Conservation (phyloP, 306 rosid species). For the Vigna angularis region DNA sequence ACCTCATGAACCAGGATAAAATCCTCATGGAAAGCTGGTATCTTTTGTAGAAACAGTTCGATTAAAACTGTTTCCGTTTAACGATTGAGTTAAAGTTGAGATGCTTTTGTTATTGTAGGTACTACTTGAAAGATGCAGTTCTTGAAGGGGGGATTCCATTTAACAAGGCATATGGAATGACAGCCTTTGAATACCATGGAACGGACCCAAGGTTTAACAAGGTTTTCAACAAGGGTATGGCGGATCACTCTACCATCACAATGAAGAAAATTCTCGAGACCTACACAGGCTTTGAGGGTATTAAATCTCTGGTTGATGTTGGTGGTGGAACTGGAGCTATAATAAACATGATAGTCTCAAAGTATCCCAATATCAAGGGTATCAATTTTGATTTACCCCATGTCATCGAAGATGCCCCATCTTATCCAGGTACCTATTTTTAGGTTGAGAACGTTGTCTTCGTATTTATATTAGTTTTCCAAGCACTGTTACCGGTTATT, state of each 20-base stretch:
- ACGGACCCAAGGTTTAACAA: slow-evolving; percentile 90
- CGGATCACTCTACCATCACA: slow-evolving; percentile 82
- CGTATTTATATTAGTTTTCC: not conserved
- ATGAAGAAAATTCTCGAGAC: slow-evolving; percentile 81
- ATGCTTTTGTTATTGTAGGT: slow-evolving; percentile 53
- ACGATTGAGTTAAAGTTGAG: not conserved
- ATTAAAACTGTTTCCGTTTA: not conserved
- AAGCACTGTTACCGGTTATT: not conserved
- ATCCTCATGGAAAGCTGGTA: slow-evolving; percentile 98
- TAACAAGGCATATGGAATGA: slow-evolving; percentile 94
- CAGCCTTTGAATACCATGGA: slow-evolving; percentile 89
- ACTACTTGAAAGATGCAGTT: slow-evolving; percentile 82
- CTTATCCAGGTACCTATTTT: slow-evolving; percentile 58
- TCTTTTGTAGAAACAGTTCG: no score
- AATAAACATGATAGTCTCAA: slow-evolving; percentile 72
- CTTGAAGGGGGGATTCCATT: slow-evolving; percentile 96
- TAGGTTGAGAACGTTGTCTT: not conserved
- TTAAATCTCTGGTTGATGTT: slow-evolving; percentile 78
- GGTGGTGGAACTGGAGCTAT: slow-evolving; percentile 97
- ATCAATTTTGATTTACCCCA: slow-evolving; percentile 93
- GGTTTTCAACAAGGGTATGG: slow-evolving; percentile 91
- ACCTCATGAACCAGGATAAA: slow-evolving; percentile 92
- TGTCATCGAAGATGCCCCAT: slow-evolving; percentile 83
- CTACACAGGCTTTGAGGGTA: slow-evolving; percentile 86
- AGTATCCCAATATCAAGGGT: slow-evolving; percentile 81